Conservation (phyloP, 176 grass and related monocot genomes). For the Thalia dealbata region DNA sequence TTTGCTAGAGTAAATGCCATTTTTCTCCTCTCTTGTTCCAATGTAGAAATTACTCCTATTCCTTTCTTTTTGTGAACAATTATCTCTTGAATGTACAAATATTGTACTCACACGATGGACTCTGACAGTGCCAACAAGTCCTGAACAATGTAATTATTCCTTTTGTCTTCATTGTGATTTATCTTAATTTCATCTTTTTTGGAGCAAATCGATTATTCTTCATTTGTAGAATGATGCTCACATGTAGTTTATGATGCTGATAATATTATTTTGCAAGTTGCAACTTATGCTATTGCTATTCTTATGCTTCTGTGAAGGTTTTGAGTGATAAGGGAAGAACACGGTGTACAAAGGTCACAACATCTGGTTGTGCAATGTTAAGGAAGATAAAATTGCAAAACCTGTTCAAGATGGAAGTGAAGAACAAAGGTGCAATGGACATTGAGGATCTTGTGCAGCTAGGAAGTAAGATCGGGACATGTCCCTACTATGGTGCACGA, state of each 20-base stretch:
- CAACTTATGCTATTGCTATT: constrained; percentile 9
- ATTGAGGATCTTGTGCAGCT: constrained; percentile 72
- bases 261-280: not conserved
- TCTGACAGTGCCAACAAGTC: not conserved
- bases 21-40: not conserved
- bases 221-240: not conserved
- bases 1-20: not conserved
- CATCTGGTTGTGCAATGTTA: constrained; percentile 80
- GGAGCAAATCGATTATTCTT: not conserved
- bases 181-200: not conserved
- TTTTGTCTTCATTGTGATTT: not conserved
- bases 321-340: constrained; percentile 36
- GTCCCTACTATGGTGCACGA: constrained; percentile 78
- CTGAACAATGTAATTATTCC: not conserved
- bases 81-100: not conserved
- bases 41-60: not conserved
- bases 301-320: constrained; percentile 21
- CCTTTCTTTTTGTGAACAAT: not conserved
- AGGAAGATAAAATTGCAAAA: constrained; percentile 52
- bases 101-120: not conserved
- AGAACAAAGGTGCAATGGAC: constrained; percentile 49
- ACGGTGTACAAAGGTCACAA: constrained; percentile 36
- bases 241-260: not conserved
- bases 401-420: constrained; percentile 52
- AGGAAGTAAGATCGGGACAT: constrained; percentile 74